Evolutionary conservation across 441 rosid genomes (phyloP).

Genomic region (Croton laevigatus): DNA sequence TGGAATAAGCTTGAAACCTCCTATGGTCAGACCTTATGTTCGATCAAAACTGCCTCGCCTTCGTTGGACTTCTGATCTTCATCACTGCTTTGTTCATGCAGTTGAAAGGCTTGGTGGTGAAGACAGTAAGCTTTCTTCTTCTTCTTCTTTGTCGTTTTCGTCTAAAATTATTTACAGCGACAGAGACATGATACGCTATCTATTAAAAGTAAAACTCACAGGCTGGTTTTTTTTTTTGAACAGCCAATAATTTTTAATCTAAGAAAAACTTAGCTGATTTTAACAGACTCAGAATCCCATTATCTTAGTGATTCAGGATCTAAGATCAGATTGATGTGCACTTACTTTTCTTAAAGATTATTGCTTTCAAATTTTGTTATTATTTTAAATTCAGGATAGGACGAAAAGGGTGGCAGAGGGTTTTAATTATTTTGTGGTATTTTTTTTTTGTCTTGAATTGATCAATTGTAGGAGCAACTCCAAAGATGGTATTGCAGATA

Average conservation of each 20-base stretch:
- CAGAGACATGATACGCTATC: too few relatives aligned
- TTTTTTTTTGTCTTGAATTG: not conserved
- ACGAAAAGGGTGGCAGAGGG: too few relatives aligned
- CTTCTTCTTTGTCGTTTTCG: not conserved
- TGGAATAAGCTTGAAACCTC: slow-evolving; percentile 23
- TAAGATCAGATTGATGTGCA: too few relatives aligned
- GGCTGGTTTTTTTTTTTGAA: too few relatives aligned
- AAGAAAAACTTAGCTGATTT: too few relatives aligned
- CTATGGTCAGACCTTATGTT: slow-evolving; percentile 71
- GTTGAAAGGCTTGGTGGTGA: slow-evolving; percentile 88
- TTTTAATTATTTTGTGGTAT: not conserved
- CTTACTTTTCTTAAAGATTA: too few relatives aligned
- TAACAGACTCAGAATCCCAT: too few relatives aligned
- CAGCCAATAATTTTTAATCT: too few relatives aligned
- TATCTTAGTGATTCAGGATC: too few relatives aligned
- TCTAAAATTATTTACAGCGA: not conserved
- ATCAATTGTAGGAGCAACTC: slow-evolving; percentile 70
- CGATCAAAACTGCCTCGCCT: slow-evolving; percentile 91
- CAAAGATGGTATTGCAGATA: slow-evolving; percentile 88
- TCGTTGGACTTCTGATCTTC: slow-evolving; percentile 97
- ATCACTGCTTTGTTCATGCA: slow-evolving; percentile 87
- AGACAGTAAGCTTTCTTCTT: slow-evolving; percentile 43
- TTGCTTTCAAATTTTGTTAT: too few relatives aligned
- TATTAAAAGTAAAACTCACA: too few relatives aligned
- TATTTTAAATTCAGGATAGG: too few relatives aligned